A percentile compares a stretch with the other conserved stretches of the same genome.
These are phyloP conservation scores for Cryptococcus wingfieldii DNA, from an alignment of 1,284 basidiomycete species.

Conservation along the genomic window DNA sequence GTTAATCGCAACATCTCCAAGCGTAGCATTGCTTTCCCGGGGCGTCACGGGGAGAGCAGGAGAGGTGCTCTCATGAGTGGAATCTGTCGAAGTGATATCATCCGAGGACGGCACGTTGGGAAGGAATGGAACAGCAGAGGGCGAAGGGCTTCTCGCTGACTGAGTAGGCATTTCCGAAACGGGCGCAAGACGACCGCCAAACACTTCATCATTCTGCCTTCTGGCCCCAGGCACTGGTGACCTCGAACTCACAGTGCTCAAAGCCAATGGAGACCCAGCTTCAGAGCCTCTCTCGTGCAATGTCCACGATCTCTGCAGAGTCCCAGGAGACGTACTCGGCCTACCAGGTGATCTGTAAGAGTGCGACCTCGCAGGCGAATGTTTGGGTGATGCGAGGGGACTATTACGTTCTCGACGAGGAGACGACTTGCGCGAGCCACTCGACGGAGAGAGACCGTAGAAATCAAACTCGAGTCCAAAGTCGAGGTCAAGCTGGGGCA, in stretches of 20 bases:
- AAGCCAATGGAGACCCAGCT: neutral
- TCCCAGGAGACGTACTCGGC: constrained; percentile 3
- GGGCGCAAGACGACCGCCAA: neutral
- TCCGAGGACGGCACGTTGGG: constrained; percentile 26
- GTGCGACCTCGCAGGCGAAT: constrained; percentile 9
- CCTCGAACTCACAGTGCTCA: neutral
- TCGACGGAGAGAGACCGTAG: constrained; percentile 8
- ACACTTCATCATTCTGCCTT: neutral
- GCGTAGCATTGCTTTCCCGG: constrained; percentile 13
- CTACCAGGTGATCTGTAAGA: constrained; percentile 12
- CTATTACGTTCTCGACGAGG: constrained; percentile 11
- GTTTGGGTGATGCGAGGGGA: constrained; percentile 3
- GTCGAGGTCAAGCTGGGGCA: constrained; percentile 46
- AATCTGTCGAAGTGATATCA: constrained; percentile 40
- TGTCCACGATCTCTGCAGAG: constrained; percentile 8
- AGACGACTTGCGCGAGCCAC: constrained; percentile 30
- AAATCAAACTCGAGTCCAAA: constrained; percentile 41
- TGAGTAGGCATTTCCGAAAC: neutral
- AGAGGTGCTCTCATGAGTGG: constrained; percentile 40
- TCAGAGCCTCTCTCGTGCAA: constrained; percentile 8
- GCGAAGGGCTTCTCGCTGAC: neutral
- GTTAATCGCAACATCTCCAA: neutral
- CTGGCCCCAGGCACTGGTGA: neutral
- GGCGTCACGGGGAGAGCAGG: constrained; percentile 43
- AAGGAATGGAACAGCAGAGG: constrained; percentile 8